These are phyloP conservation scores for Lactifluus volemus DNA, from an alignment of 768 basidiomycete species.

Conservation along the genomic window DNA sequence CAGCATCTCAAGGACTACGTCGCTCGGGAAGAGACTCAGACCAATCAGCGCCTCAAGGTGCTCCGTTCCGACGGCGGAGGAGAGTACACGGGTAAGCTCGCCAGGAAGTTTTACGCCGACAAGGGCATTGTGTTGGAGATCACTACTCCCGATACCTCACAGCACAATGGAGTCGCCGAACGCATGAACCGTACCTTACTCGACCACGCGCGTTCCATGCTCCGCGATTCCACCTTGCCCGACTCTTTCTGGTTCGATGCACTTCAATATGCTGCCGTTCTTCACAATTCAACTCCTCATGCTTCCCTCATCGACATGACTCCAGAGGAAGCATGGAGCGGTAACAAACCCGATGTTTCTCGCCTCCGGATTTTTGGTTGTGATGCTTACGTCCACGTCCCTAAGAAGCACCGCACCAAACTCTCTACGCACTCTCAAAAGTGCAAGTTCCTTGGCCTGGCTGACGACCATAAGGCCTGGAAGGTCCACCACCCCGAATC, in stretches of 20 bases:
- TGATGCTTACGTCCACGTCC: constrained; percentile 7
- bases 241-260: too few relatives aligned
- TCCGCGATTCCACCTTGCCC: too few relatives aligned
- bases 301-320: too few relatives aligned
- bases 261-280: too few relatives aligned
- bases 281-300: not conserved
- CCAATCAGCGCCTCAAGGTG: constrained; percentile 16
- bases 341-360: too few relatives aligned
- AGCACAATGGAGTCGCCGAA: not conserved
- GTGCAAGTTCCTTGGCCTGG: constrained; percentile 19
- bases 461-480: constrained; percentile 12
- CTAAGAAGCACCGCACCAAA: not conserved
- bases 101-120: constrained; percentile 5
- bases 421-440: constrained; percentile 5
- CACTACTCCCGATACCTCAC: not conserved
- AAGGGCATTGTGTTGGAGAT: constrained; percentile 16
- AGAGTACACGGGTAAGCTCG: constrained; percentile 18
- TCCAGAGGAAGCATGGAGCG: too few relatives aligned
- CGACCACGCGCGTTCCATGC: too few relatives aligned
- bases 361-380: too few relatives aligned
- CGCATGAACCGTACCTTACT: too few relatives aligned
- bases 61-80: constrained; percentile 23
- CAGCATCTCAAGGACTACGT: constrained; percentile 17
- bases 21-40: constrained; percentile 8
- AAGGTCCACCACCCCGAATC: not conserved